Evolutionary conservation across 2,329 filamentous ascomycete species (phyloP).

Genomic region (Epichloe hybrida): DNA sequence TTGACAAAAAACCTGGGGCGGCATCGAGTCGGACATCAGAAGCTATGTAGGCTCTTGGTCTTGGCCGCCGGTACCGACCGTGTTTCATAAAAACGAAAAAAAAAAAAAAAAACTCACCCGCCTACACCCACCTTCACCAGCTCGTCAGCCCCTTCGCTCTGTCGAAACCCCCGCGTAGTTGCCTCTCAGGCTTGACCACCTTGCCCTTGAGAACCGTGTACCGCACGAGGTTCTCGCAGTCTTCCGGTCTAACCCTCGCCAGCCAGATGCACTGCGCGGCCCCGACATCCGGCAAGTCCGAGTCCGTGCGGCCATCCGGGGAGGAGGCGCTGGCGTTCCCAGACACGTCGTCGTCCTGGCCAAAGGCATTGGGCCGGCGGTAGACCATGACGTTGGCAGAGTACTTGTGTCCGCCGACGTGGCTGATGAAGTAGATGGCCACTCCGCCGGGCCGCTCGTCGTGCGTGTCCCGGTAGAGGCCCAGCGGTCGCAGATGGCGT

Average conservation of each 20-base stretch:
- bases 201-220: slow-evolving; percentile 90
- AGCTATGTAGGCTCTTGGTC: no score
- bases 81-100: not conserved
- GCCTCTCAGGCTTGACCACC: slow-evolving; percentile 74
- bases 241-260: slow-evolving; percentile 69
- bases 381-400: slow-evolving; percentile 91
- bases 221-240: slow-evolving; percentile 82
- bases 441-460: slow-evolving; percentile 86
- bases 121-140: slow-evolving; percentile 54
- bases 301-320: slow-evolving; percentile 15
- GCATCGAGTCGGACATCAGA: no score
- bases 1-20: no score
- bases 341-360: slow-evolving; percentile 29
- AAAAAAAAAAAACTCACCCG: not conserved
- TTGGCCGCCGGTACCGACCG: no score
- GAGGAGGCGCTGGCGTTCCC: slow-evolving; percentile 12
- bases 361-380: slow-evolving; percentile 47
- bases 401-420: slow-evolving; percentile 95
- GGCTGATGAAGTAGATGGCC: slow-evolving; percentile 90
- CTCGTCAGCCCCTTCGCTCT: slow-evolving; percentile 66
- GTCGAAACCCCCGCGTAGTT: slow-evolving; percentile 86
- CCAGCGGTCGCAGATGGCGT: slow-evolving; percentile 71
- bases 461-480: slow-evolving; percentile 73
- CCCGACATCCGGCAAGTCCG: slow-evolving; percentile 29
- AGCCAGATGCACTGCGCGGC: slow-evolving; percentile 90